Percentiles rank a stretch among this genome's conserved stretches.
phyloP scores from a whole-genome alignment of 257 asterid species.

The Mitragyna speciosa region DNA sequence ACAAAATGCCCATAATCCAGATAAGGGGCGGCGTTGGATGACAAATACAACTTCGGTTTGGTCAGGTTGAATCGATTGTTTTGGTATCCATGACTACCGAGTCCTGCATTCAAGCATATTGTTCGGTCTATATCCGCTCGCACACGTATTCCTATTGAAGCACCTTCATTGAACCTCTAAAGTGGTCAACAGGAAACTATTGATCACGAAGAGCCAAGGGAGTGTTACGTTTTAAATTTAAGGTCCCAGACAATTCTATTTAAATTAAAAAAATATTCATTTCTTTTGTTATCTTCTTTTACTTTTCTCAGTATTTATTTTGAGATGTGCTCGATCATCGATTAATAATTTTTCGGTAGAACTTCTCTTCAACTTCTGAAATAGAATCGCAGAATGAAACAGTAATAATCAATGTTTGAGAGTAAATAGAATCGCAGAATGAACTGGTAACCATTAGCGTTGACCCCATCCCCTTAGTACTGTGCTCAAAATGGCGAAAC shows the following conservation, averaged over 20 bases:
- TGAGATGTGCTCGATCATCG: background rate
- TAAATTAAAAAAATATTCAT: too few relatives aligned
- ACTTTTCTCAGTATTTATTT: background rate
- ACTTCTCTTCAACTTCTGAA: too few relatives aligned
- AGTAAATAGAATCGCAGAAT: background rate
- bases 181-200: background rate
- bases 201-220: background rate
- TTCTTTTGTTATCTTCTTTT: too few relatives aligned
- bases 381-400: background rate
- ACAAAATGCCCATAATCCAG: background rate
- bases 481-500: background rate
- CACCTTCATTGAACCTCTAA: background rate
- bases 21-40: conserved; percentile 18
- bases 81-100: background rate
- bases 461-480: background rate
- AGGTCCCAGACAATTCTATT: background rate
- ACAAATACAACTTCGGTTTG: conserved; percentile 4
- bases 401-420: too few relatives aligned
- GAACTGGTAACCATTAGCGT: background rate
- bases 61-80: conserved; percentile 13
- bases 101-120: too few relatives aligned
- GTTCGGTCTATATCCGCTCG: background rate
- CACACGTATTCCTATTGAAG: background rate
- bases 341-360: too few relatives aligned
- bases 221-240: too few relatives aligned